These are phyloP conservation scores for Penicillium sp. DNA, from an alignment of 2,329 filamentous ascomycete species.

Conservation along the genomic window DNA sequence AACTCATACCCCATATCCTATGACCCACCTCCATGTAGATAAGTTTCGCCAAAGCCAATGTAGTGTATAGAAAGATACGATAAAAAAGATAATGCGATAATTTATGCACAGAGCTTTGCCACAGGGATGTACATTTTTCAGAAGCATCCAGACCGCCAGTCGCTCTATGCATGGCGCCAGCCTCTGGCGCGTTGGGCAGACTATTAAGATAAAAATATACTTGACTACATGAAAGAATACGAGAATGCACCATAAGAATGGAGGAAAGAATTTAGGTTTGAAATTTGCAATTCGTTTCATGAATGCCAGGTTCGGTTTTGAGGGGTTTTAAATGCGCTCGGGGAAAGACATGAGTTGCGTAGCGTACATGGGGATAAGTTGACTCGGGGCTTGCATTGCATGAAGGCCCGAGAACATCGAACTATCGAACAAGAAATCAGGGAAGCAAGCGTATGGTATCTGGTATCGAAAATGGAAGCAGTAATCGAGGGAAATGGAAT, in stretches of 20 bases:
- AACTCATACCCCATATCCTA: too few relatives aligned
- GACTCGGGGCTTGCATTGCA: constrained; percentile 11
- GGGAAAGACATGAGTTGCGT: constrained; percentile 13
- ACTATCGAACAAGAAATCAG: constrained; percentile 6
- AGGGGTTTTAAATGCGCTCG: constrained; percentile 5
- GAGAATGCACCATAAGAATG: background rate
- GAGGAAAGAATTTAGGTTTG: too few relatives aligned
- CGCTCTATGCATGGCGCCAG: constrained; percentile 21
- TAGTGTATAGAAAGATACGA: too few relatives aligned
- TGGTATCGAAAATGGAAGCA: constrained; percentile 30
- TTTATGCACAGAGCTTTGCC: background rate
- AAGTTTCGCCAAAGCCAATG: too few relatives aligned
- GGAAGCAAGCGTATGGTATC: constrained; percentile 32
- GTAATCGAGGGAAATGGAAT: background rate
- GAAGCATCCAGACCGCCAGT: constrained; percentile 26
- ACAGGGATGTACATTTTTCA: background rate
- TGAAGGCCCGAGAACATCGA: constrained; percentile 1
- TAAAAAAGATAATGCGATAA: too few relatives aligned
- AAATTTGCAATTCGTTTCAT: constrained; percentile 7
- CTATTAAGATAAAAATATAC: background rate
- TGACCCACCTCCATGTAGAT: too few relatives aligned
- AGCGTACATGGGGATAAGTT: constrained; percentile 26
- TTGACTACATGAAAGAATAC: background rate
- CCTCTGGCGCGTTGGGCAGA: constrained; percentile 7
- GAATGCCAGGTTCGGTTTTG: constrained; percentile 17